Evolutionary conservation across 163 green algal genomes (phyloP), one percentile per base, ranked within the genome.

Genomic region (Chlamydomonas reinhardtii): DNA sequence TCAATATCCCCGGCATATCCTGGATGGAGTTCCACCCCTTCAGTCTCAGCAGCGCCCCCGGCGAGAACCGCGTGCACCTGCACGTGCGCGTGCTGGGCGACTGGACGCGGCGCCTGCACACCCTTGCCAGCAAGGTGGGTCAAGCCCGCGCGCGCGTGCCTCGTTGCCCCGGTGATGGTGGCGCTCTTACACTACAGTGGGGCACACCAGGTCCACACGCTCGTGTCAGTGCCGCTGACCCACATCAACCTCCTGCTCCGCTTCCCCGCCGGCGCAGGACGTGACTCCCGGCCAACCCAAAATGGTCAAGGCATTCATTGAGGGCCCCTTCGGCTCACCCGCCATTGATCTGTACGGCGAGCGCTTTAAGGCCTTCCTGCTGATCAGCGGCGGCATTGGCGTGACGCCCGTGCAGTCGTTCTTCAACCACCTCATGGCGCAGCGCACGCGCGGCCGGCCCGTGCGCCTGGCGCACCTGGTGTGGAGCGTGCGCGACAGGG

Each of bases 1-100:
- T 93, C 22, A 88, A 89, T 62, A 89, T 81, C 74, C 90, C 90
- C 32, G 39, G n/a, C 29, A 65, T 94, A 27, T 82, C 82, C n/a
- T 59, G 78, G 52, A 72, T 82, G 24, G 82, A 92, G 82, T 91
- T 83, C 80, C 89, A 92, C 83, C 90, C 90, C 27, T 94, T 92
- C 85, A 89, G 76, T n/a, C 84, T 93, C 32, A 90, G 83, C 54
- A 82, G 35, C 48, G 79, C 86, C 4, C 90, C 90, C 17, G 88
- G 84, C 69, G 20, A 31, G 29, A 25, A 19, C 69, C 15, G 15
- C 24, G 69, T 74, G 17, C 69, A 74, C 69, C 12, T 48, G 32
- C 69, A 74, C 69, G 24, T 74, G 5, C 69, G 69, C 32, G 69
- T 52, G 32, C 69, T 74, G 69, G 69, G 69, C 19, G 69, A 74